Evolutionary conservation across 305 asterid genomes (phyloP), one percentile per base, ranked within the genome.

Genomic region (Rubia balearica): DNA sequence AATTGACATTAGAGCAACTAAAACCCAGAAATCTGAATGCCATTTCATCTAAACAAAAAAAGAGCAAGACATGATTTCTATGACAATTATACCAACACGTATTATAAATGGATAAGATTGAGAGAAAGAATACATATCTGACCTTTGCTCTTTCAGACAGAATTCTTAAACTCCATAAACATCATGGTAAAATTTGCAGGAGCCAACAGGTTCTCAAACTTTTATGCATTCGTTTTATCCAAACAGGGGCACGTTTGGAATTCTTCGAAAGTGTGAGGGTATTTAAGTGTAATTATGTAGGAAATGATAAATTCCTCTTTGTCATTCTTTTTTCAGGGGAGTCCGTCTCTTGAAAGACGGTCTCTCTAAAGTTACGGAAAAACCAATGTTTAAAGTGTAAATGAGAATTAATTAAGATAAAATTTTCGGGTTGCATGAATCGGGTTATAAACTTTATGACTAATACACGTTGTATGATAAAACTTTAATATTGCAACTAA

Each of bases 151-250:
- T 43, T 40, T 53, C 76, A 38, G 71, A 41, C 51, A 41, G 33
- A 46, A 59, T 72, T 48, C 61, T 59, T 49, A 8, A 73, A 68
- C 33, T 69, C 38, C 64, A 21, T 27, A 69, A 19, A 55, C 40
- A 12, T 19, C 51, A 19, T 5, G 24, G 59, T 3, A 55, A 22
- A 16, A 19, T 6, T 19, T 16, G 22, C 42, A 45, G 8, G 33
- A 43, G 43, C 59, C 59, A 51, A 21, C 22, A 51, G 59, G 22
- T 17, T 30, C 40, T 68, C 70, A 9, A 8, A 6, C 16, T 62
- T 40, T 33, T 12, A 22, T 10, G 12, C 61, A 21, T 12, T 17
- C 61, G 21, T n/a, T 63, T 75, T 69, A 70, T 75, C 78, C 8
- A 36, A 40, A 3, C 2, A 3, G 10, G 57, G 56, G 72, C 9